These are phyloP conservation scores for Theileria equi DNA, from an alignment of 169 alveolate species.

Conservation along the genomic window DNA sequence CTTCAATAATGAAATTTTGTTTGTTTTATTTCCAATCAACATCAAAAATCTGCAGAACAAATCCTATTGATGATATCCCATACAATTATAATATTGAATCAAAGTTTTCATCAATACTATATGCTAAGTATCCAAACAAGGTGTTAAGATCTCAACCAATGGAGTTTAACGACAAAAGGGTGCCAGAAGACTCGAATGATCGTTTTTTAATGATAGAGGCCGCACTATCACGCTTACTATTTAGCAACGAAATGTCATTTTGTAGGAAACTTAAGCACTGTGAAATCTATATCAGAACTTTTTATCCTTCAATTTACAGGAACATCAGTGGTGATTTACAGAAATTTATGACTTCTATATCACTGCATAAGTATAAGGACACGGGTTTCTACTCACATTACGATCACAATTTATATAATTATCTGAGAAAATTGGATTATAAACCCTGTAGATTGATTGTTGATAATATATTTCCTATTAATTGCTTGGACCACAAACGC, in stretches of 20 bases:
- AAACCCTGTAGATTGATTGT: slow-evolving; percentile 17
- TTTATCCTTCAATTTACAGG: slow-evolving; percentile 15
- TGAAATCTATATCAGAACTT: slow-evolving; percentile 21
- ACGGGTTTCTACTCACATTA: not conserved
- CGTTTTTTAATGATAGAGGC: slow-evolving; percentile 20
- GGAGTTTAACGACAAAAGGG: too few species aligned
- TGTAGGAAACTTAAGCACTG: slow-evolving; percentile 50
- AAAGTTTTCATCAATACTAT: slow-evolving; percentile 4
- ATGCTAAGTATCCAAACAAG: slow-evolving; percentile 41
- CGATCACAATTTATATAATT: not conserved
- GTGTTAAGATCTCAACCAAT: slow-evolving; percentile 15
- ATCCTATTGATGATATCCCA: not conserved
- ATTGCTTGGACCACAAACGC: slow-evolving; percentile 18
- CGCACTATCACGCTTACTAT: slow-evolving; percentile 7
- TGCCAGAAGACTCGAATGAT: too few species aligned
- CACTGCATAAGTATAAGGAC: slow-evolving; percentile 8
- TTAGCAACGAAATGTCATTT: slow-evolving; percentile 25
- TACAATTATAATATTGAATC: slow-evolving; percentile 41
- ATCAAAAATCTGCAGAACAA: not conserved
- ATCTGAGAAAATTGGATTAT: slow-evolving; percentile 29
- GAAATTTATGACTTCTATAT: slow-evolving; percentile 1
- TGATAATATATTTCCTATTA: slow-evolving; percentile 21
- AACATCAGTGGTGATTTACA: not conserved
- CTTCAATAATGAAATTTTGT: slow-evolving; percentile 17
- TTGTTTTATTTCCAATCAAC: slow-evolving; percentile 21